Evolutionary conservation across 2,329 filamentous ascomycete species (phyloP).

Genomic region (Trichoderma arundinaceum): DNA sequence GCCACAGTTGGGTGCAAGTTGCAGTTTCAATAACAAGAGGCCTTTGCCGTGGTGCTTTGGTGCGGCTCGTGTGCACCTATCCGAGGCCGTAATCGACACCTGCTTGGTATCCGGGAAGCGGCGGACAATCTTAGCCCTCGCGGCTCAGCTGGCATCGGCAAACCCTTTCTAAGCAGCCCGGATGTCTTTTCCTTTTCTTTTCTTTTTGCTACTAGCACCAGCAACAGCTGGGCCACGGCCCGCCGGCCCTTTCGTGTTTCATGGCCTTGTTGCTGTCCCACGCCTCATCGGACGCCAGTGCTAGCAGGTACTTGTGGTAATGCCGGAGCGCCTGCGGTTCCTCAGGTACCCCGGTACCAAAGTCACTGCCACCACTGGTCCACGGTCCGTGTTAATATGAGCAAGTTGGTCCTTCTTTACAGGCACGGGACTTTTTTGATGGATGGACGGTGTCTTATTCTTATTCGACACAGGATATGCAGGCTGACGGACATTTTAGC

Average conservation of each 20-base stretch:
- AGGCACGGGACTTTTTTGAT: neutral
- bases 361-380: too few species aligned
- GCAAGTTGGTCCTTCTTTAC: too few species aligned
- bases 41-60: neutral
- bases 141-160: slow-evolving; percentile 22
- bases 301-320: neutral
- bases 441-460: slow-evolving; percentile 4
- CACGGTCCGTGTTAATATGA: neutral
- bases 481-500: slow-evolving; percentile 22
- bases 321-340: too few species aligned
- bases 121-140: slow-evolving; percentile 14
- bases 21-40: slow-evolving; percentile 17
- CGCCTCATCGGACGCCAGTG: slow-evolving; percentile 8
- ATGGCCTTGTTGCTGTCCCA: slow-evolving; percentile 25
- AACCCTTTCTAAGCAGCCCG: slow-evolving; percentile 1
- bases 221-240: slow-evolving; percentile 2
- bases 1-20: slow-evolving; percentile 26
- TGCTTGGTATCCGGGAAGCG: slow-evolving; percentile 13
- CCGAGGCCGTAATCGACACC: slow-evolving; percentile 23
- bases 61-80: slow-evolving; percentile 10
- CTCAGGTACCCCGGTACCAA: too few species aligned
- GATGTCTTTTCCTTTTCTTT: neutral
- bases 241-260: slow-evolving; percentile 32
- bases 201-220: neutral
- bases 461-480: slow-evolving; percentile 14